Evolutionary conservation across 176 grass and related monocot genomes (phyloP).

Genomic region (Oryza officinalis): DNA sequence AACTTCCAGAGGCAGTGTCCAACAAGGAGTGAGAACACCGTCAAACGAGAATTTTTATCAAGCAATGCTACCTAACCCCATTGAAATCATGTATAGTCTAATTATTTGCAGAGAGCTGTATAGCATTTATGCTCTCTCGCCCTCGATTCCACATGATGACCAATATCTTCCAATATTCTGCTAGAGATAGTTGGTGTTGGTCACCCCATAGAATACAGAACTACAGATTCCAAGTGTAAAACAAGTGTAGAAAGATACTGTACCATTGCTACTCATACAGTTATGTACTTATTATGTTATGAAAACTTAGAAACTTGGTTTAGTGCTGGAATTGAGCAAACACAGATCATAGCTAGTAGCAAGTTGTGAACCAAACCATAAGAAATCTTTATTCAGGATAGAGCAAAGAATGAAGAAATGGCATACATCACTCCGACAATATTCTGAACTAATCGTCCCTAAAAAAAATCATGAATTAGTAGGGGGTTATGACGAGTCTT

Average conservation of each 20-base stretch:
- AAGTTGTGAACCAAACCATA: not conserved
- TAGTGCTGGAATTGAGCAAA: not conserved
- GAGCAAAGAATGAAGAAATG: not conserved
- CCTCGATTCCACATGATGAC: not conserved
- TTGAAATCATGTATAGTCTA: slow-evolving; percentile 50
- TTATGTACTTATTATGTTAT: not conserved
- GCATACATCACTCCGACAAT: not conserved
- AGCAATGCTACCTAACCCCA: slow-evolving; percentile 30
- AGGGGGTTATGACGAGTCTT: not conserved
- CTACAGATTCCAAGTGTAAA: slow-evolving; percentile 16
- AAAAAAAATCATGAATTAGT: not conserved
- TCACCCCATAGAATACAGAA: slow-evolving; percentile 28
- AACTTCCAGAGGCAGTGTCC: slow-evolving; percentile 82
- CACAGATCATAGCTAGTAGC: not conserved
- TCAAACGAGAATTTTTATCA: not conserved
- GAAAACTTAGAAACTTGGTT: not conserved
- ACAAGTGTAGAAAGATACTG: slow-evolving; percentile 29
- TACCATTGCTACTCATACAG: slow-evolving; percentile 18
- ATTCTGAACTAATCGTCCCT: not conserved
- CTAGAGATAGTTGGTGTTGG: slow-evolving; percentile 12
- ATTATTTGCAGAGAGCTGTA: slow-evolving; percentile 43
- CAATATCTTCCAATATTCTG: slow-evolving; percentile 40
- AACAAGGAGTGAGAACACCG: slow-evolving; percentile 52
- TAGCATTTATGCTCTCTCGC: slow-evolving; percentile 33
- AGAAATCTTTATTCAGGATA: slow-evolving; percentile 3